Evolutionary conservation across 1,284 basidiomycete genomes (phyloP).

Genomic region (Marasmius sp.): DNA sequence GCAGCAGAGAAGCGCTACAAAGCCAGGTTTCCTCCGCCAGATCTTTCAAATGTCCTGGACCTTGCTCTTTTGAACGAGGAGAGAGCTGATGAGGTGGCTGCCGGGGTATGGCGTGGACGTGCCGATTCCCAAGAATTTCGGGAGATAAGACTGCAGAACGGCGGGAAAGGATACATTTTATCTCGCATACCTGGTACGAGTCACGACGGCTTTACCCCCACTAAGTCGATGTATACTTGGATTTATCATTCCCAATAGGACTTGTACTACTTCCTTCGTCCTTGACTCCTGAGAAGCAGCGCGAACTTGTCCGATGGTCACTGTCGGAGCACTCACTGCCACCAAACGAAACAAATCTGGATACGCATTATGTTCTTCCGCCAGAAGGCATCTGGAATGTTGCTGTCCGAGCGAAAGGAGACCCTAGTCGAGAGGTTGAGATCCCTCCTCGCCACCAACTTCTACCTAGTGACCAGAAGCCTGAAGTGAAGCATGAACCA

Average conservation of each 20-base stretch:
- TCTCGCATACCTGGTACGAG: constrained; percentile 54
- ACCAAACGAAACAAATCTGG: constrained; percentile 87
- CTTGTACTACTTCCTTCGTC: constrained; percentile 80
- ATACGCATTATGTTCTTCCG: constrained; percentile 81
- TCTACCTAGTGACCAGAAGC: constrained; percentile 20
- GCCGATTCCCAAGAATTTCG: constrained; percentile 34
- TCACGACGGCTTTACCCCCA: constrained; percentile 19
- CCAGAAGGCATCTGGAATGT: constrained; percentile 71
- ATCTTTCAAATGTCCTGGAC: constrained; percentile 68
- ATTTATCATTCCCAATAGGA: constrained; percentile 50
- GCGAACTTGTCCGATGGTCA: constrained; percentile 65
- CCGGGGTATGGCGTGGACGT: constrained; percentile 50
- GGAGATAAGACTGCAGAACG: constrained; percentile 26
- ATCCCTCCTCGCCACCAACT: constrained; percentile 39
- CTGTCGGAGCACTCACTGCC: constrained; percentile 70
- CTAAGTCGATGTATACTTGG: constrained; percentile 14
- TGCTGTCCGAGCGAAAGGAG: constrained; percentile 36
- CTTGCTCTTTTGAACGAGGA: constrained; percentile 46
- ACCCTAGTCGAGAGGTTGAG: constrained; percentile 28
- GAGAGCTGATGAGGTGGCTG: constrained; percentile 38
- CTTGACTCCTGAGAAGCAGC: constrained; percentile 60
- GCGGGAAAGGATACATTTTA: constrained; percentile 45
- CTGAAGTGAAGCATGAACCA: constrained; percentile 40
- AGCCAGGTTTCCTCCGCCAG: constrained; percentile 71
- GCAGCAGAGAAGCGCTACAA: constrained; percentile 77